These are phyloP conservation scores for Solanum bulbocastanum DNA, from an alignment of 257 asterid genomes.

Conservation along the genomic window DNA sequence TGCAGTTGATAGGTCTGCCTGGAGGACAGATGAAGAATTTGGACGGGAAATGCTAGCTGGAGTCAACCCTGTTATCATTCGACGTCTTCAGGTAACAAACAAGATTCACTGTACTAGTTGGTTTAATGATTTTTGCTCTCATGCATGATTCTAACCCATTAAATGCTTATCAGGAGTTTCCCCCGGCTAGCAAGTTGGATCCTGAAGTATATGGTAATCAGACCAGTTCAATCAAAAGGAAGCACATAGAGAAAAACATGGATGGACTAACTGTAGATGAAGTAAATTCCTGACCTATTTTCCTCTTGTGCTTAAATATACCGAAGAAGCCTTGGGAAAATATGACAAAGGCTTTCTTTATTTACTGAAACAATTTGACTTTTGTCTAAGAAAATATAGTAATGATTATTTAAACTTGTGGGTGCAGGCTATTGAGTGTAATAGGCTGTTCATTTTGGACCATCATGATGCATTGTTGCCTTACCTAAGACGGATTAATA, in stretches of 20 bases:
- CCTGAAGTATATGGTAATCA: constrained; percentile 48
- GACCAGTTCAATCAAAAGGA: constrained; percentile 45
- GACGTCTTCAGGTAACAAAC: constrained; percentile 42
- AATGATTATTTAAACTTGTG: not conserved
- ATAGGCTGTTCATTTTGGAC: constrained; percentile 62
- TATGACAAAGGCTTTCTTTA: not conserved
- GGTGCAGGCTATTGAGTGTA: constrained; percentile 41
- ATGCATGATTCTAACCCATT: not conserved
- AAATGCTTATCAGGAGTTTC: constrained; percentile 50
- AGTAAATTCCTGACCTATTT: constrained; percentile 23
- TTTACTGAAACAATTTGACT: not conserved
- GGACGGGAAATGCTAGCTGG: constrained; percentile 97
- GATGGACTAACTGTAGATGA: constrained; percentile 52
- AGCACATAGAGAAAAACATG: constrained; percentile 54
- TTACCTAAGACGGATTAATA: constrained; percentile 62
- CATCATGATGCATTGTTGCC: constrained; percentile 84
- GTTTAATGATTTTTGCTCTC: not conserved
- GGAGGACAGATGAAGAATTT: constrained; percentile 96
- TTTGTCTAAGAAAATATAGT: not conserved
- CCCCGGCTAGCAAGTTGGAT: constrained; percentile 67
- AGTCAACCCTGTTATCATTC: constrained; percentile 74
- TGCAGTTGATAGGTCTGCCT: constrained; percentile 71
- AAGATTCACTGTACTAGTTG: not conserved
- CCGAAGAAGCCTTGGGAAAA: too few species aligned
- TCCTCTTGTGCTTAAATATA: not conserved